A percentile compares a stretch with the other conserved stretches of the same genome.
Evolutionary conservation across 257 asterid species (phyloP).

Genomic region (Misopates orontium): DNA sequence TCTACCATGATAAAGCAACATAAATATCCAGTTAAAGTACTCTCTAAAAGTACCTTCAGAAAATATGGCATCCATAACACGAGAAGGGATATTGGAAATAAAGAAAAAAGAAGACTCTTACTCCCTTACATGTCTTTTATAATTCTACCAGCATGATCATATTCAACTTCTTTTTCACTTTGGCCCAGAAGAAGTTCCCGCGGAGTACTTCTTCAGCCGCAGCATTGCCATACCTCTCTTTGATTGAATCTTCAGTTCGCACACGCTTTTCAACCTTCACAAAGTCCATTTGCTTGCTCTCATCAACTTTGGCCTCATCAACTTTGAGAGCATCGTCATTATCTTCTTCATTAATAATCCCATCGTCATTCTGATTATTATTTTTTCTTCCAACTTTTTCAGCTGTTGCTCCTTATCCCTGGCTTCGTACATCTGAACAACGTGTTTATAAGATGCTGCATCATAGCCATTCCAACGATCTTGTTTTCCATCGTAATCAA

Average conservation of each 20-base stretch:
- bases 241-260: conserved; percentile 83
- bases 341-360: conserved; percentile 75
- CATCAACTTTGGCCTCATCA: conserved; percentile 98
- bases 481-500: conserved; percentile 92
- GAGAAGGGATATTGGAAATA: not conserved
- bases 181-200: conserved; percentile 88
- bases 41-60: no score
- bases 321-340: conserved; percentile 64
- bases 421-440: conserved; percentile 83
- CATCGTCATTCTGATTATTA: conserved; percentile 54
- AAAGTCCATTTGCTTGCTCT: conserved; percentile 99
- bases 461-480: conserved; percentile 98
- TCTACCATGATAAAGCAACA: not conserved
- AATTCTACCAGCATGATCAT: conserved; percentile 95
- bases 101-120: not conserved
- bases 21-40: not conserved
- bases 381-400: conserved; percentile 88
- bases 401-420: conserved; percentile 93
- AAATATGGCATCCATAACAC: not conserved
- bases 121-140: conserved; percentile 85
- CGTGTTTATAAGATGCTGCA: conserved; percentile 74
- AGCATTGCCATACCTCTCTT: conserved; percentile 96
- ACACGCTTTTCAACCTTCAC: conserved; percentile 99
- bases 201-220: conserved; percentile 84
- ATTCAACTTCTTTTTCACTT: conserved; percentile 86